Evolutionary conservation across 805 yeast species (phyloP).

Genomic region (Candida nonsorbophila): DNA sequence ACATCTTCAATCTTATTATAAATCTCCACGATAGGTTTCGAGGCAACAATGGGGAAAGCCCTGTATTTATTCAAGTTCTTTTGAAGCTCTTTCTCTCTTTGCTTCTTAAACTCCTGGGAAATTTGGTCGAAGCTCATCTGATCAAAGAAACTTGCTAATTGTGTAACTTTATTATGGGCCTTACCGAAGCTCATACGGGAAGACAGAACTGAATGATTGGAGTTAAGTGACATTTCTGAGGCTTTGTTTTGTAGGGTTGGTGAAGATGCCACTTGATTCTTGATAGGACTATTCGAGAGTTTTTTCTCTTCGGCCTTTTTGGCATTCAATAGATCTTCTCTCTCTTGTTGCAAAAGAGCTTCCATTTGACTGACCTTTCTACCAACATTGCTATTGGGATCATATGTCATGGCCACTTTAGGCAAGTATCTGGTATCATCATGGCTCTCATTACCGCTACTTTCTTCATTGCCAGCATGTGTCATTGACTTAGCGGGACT

Average conservation of each 20-base stretch:
- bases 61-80: conserved; percentile 58
- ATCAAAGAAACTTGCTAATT: conserved; percentile 63
- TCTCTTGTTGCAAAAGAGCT: conserved; percentile 14
- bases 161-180: conserved; percentile 42
- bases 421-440: no score
- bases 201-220: conserved; percentile 2
- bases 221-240: conserved; percentile 10
- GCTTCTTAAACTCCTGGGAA: conserved; percentile 81
- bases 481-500: no score
- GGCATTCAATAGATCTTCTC: conserved; percentile 1
- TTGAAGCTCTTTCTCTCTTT: conserved; percentile 71
- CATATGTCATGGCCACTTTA: no score
- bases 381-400: conserved; percentile 10
- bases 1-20: conserved; percentile 87
- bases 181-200: background rate
- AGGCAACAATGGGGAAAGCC: conserved; percentile 65
- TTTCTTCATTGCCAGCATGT: conserved; percentile 7
- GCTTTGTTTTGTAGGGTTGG: conserved; percentile 5
- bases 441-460: background rate
- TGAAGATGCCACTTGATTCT: no score
- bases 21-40: conserved; percentile 87
- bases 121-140: conserved; percentile 74
- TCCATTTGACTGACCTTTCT: conserved; percentile 26
- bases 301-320: background rate
- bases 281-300: conserved; percentile 1